phyloP scores from a whole-genome alignment of 805 yeast species.

The Blastobotrys parvus region DNA sequence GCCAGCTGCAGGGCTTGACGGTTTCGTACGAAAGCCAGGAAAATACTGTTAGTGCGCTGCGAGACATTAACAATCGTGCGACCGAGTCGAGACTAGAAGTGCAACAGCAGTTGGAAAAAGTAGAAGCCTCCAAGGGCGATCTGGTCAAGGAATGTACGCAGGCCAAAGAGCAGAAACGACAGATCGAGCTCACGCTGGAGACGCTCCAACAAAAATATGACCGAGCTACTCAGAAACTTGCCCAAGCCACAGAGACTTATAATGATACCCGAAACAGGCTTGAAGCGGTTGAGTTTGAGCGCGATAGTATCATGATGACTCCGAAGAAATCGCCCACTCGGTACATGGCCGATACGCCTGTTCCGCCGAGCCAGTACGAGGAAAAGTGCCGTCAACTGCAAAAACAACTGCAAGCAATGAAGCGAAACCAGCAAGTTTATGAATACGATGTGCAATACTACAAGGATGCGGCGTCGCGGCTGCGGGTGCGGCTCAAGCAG shows the following conservation, averaged over 20 bases:
- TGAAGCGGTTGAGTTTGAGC: background rate
- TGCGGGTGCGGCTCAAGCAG: background rate
- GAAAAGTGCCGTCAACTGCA: background rate
- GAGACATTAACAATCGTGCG: constrained; percentile 6
- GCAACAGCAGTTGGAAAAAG: constrained; percentile 5
- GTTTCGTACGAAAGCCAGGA: constrained; percentile 3
- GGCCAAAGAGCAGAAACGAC: background rate
- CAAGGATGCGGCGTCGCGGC: background rate
- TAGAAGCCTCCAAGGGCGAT: background rate
- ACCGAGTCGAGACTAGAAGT: background rate
- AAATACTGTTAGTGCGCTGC: constrained; percentile 7
- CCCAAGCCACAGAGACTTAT: background rate
- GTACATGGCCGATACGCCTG: background rate
- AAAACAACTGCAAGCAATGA: background rate
- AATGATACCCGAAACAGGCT: background rate
- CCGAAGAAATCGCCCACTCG: background rate
- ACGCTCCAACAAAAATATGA: constrained; percentile 5
- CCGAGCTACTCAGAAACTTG: background rate
- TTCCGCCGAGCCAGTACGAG: background rate
- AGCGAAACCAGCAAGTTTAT: constrained; percentile 3
- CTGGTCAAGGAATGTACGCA: background rate
- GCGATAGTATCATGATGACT: background rate
- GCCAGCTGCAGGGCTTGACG: constrained; percentile 6
- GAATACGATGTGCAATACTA: constrained; percentile 2
- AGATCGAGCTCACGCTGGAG: constrained; percentile 3